Evolutionary conservation across 768 basidiomycete genomes (phyloP).

Genomic region (Floccularia luteovirens): DNA sequence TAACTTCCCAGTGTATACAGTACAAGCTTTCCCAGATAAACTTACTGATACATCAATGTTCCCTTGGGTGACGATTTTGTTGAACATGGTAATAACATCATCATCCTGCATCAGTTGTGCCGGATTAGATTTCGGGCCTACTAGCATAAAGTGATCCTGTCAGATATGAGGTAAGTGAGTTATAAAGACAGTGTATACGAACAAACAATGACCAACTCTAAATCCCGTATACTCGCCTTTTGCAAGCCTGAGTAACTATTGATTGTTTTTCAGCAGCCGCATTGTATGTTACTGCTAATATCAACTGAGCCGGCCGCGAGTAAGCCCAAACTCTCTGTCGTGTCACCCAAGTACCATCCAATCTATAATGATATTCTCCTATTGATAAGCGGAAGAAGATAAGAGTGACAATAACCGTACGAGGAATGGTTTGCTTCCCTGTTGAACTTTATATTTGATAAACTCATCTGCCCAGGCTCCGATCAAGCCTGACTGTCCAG

Average conservation of each 20-base stretch:
- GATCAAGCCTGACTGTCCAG: slow-evolving; percentile 43
- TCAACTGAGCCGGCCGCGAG: slow-evolving; percentile 35
- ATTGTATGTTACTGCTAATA: slow-evolving; percentile 46
- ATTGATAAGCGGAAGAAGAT: background rate
- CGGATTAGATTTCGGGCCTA: slow-evolving; percentile 40
- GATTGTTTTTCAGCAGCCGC: slow-evolving; percentile 37
- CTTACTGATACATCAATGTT: slow-evolving; percentile 32
- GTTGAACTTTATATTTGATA: slow-evolving; percentile 26
- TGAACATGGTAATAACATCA: slow-evolving; percentile 34
- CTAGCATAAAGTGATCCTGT: slow-evolving; percentile 48
- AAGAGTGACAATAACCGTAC: slow-evolving; percentile 13
- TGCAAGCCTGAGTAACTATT: slow-evolving; percentile 20
- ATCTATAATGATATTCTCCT: slow-evolving; percentile 22
- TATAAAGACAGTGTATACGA: background rate
- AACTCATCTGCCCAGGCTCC: slow-evolving; percentile 39
- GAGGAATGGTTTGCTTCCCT: slow-evolving; percentile 21
- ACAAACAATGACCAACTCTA: slow-evolving; percentile 14
- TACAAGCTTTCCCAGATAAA: background rate
- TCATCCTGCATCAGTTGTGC: slow-evolving; percentile 25
- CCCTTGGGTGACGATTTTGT: slow-evolving; percentile 35
- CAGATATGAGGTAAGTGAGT: background rate
- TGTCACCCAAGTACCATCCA: slow-evolving; percentile 51
- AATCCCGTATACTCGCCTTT: slow-evolving; percentile 32
- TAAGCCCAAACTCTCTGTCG: slow-evolving; percentile 38
- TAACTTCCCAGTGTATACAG: background rate